Base-by-base conservation (phyloP, 2,329 filamentous ascomycete species). In the Pseudopyrenochaeta lycopersici region DNA sequence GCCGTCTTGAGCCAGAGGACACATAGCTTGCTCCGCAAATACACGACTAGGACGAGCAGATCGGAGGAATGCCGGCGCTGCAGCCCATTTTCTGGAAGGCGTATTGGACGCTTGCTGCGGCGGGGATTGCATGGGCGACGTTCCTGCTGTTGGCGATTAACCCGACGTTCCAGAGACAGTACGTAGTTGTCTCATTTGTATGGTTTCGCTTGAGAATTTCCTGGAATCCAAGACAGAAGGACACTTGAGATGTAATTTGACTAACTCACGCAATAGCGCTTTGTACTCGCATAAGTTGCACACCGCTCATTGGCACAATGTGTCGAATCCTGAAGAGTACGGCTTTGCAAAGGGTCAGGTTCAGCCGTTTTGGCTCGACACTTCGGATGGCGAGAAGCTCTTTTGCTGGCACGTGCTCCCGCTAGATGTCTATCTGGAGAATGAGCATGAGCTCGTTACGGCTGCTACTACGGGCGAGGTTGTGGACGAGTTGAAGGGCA, bases 321-420 rank as follows among this genome's bases (percentile, higher is more conserved):
- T 93, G 38, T 85, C 92, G 57, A 82, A 87, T 54, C 91, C 92
- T 0, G 90, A 96, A 71, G 84, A 85, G 62, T 96, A 92, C 82
- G 93, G 93, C 0, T 97, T 97, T 75, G 87, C 91, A 94, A 90
- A 87, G 70, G 92, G 92, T 64, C 94, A 98, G 77, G 90, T 96
- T 2, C 92, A 91, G 5, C 90, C 94, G 0, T 97, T 98, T 73
- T 87, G 85, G 42, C 77, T 98, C 32, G 78, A 77, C 3, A 95
- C 92, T 0, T 80, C 86, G 1, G 93, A 97, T 72, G 86, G 87
- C 33, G 88, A 93, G 74, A 86, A 81, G 2, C 78, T 98, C 15
- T 96, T 95, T 70, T 90, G 90, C 21, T 98, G 94, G 94, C 94
- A 97, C 70, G 84, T 98, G 49, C 79, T 97, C 43, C 94, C 94